Conservation (phyloP, 2,329 filamentous ascomycete species). For the Ploettnerulaceae sp. region DNA sequence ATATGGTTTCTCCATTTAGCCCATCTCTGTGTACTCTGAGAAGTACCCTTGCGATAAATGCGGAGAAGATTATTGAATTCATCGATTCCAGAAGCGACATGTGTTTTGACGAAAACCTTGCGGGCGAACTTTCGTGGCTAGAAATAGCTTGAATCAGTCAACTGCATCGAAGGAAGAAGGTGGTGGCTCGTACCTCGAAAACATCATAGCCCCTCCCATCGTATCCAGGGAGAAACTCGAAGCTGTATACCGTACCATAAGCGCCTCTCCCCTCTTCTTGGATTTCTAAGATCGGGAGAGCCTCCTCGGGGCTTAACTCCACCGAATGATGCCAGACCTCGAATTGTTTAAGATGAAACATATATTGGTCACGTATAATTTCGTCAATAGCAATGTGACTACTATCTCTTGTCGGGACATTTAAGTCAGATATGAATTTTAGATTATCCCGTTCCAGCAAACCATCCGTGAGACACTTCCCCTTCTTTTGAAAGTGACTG, state of each 20-base stretch:
- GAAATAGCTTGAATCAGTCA: neutral
- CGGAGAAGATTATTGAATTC: neutral
- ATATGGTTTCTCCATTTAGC: neutral
- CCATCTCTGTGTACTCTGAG: neutral
- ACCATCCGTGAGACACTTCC: neutral
- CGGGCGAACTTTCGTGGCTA: neutral
- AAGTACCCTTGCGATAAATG: neutral
- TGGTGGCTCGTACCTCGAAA: neutral
- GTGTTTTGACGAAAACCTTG: neutral
- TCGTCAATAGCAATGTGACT: neutral
- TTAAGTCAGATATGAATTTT: neutral
- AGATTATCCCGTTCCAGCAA: neutral
- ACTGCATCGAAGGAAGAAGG: neutral
- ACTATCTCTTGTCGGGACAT: neutral
- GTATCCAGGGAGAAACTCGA: neutral
- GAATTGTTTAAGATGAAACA: neutral
- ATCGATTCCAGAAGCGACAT: neutral
- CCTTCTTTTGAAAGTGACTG: neutral
- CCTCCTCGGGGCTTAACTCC: neutral
- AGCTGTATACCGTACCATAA: neutral
- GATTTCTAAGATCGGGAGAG: neutral
- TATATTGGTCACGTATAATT: neutral
- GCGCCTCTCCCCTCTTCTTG: neutral
- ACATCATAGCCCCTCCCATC: neutral
- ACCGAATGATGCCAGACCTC: neutral